Evolutionary conservation across 495 filamentous ascomycete species (phyloP), one percentile per base, ranked within the genome.

Genomic region (Podospora conica): DNA sequence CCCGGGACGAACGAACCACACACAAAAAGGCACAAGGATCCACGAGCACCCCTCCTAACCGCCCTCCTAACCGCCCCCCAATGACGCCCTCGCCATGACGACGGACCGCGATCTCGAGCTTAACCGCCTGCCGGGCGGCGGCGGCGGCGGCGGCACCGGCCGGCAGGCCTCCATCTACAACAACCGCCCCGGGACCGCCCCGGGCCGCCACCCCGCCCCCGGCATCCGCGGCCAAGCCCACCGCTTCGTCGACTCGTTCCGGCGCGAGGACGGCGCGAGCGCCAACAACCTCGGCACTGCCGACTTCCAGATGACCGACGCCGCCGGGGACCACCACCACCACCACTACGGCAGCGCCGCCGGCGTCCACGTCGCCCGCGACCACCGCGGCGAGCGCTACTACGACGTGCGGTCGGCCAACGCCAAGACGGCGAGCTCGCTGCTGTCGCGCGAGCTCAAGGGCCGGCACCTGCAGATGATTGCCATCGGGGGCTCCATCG

Each of bases 401-500:
- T 76, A 71, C 53, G 74, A 76, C 66, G 21, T 74, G 24, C 68
- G 65, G 22, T 25, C 55, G 12, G 74, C 72, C 15, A 71, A 56
- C 53, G 24, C 33, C 57, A 68, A 70, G 53, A 74, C 72, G 57
- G 72, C 74, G 21, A 71, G 67, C 65, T 70, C 70, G 25, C 61
- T 73, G n/a, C 82, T 98, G 28, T 84, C 89, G 57, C 81, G 95
- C 65, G 84, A 83, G 69, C 75, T 97, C 57, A 96, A 96, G 78
- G 87, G 88, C 6, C 84, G 93, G 20, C 93, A 97, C 78, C 76
- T 97, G 71, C 93, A 96, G 82, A 96, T 97, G 92, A 96, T 97
- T 79, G 93, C 93, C 21, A 96, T 97, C 71, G 92, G 92, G 68
- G 95, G 95, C 60, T 96, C 92, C 2, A 98, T 98, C 69, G 95